A percentile compares a stretch with the other conserved stretches of the same genome.
Conservation (phyloP, 1,284 basidiomycete genomes). For the Heliocybe sulcata region DNA sequence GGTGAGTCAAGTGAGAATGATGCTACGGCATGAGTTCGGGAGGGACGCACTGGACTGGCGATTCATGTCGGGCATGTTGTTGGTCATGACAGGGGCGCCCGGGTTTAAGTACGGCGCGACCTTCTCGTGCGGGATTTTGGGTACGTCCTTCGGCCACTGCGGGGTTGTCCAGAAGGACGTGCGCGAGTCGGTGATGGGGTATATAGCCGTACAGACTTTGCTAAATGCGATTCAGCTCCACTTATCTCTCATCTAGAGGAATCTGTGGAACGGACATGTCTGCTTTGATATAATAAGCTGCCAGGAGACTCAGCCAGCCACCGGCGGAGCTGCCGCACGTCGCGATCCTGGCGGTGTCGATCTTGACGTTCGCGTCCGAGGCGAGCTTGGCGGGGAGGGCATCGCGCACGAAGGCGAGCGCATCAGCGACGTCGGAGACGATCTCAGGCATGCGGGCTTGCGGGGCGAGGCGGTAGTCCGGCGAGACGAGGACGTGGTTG, state of each 20-base stretch:
- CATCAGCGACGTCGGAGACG: conserved; percentile 25
- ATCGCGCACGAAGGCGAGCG: conserved; percentile 20
- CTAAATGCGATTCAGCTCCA: neutral
- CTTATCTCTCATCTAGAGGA: neutral
- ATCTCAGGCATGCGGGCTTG: conserved; percentile 28
- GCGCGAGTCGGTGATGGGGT: conserved; percentile 26
- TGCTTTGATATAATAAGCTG: neutral
- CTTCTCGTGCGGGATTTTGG: conserved; percentile 20
- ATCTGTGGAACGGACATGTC: neutral
- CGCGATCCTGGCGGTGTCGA: conserved; percentile 24
- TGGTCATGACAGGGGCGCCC: conserved; percentile 14
- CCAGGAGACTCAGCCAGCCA: conserved; percentile 26
- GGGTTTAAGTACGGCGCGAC: conserved; percentile 25
- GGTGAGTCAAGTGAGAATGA: neutral
- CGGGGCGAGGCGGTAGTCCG: conserved; percentile 31
- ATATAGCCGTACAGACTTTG: conserved; percentile 14
- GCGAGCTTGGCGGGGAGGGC: conserved; percentile 17
- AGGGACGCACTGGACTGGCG: neutral
- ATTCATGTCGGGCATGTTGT: neutral
- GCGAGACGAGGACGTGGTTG: conserved; percentile 24
- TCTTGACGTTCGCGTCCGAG: conserved; percentile 17
- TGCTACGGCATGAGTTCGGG: neutral
- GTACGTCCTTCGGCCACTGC: conserved; percentile 20
- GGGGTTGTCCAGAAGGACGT: conserved; percentile 30
- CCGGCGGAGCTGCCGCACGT: conserved; percentile 30